These are phyloP conservation scores for Nakaseomyces nivariensis DNA, from an alignment of 1,139 yeast genomes.

Conservation along the genomic window DNA sequence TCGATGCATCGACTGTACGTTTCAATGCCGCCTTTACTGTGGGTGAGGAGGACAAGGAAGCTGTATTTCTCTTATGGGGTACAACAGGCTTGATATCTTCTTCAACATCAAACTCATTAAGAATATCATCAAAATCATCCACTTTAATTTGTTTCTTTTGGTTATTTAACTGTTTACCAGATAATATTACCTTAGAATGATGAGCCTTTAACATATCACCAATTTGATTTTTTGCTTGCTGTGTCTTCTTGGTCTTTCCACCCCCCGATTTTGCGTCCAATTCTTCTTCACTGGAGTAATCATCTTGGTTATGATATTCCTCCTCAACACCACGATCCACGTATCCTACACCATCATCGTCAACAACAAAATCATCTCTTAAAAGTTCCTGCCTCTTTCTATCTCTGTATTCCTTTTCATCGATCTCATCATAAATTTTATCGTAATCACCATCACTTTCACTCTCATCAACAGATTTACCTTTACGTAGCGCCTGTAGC, in stretches of 20 bases:
- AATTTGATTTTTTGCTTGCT: constrained; percentile 15
- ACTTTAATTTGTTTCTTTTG: constrained; percentile 31
- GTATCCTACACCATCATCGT: constrained; percentile 76
- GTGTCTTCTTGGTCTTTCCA: constrained; percentile 7
- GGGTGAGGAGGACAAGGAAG: constrained; percentile 10
- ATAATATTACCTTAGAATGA: constrained; percentile 13
- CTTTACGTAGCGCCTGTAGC: constrained; percentile 17
- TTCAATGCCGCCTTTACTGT: constrained; percentile 6
- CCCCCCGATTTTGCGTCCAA: constrained; percentile 33
- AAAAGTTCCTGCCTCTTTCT: constrained; percentile 72
- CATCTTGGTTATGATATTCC: constrained; percentile 38
- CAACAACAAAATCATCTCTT: constrained; percentile 89
- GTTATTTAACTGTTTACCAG: constrained; percentile 9
- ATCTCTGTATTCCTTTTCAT: constrained; percentile 65
- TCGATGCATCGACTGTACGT: neutral
- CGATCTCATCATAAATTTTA: constrained; percentile 72
- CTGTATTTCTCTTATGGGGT: neutral
- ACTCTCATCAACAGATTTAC: constrained; percentile 7
- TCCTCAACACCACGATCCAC: constrained; percentile 89
- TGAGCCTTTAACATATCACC: constrained; percentile 23
- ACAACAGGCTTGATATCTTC: constrained; percentile 5
- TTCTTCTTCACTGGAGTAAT: constrained; percentile 29
- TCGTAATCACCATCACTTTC: constrained; percentile 29
- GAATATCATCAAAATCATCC: constrained; percentile 37
- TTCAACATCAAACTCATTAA: constrained; percentile 34